phyloP scores from a whole-genome alignment of 352 stramenopile species.

The Phytopythium mirpurense region DNA sequence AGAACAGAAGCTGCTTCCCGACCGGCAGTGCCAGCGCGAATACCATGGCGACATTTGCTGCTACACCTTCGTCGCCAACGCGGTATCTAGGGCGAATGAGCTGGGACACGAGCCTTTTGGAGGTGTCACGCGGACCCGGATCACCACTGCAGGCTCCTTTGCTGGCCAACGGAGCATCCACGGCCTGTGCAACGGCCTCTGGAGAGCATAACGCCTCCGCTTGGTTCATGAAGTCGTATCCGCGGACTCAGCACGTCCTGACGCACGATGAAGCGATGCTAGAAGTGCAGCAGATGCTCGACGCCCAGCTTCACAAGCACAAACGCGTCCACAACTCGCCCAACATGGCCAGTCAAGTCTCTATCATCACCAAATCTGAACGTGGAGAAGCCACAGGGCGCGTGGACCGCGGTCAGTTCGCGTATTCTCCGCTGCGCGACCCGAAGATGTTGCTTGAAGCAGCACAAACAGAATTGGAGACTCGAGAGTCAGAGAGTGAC shows the following conservation, averaged over 20 bases:
- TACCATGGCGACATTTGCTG: neutral
- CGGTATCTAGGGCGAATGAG: conserved; percentile 45
- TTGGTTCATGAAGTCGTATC: conserved; percentile 2
- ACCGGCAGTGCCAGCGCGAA: neutral
- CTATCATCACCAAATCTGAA: neutral
- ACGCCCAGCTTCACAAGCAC: conserved; percentile 24
- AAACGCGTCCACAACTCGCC: conserved; percentile 10
- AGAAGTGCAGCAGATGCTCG: conserved; percentile 46
- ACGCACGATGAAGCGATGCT: conserved; percentile 36
- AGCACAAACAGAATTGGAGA: conserved; percentile 11
- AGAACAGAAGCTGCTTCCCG: neutral
- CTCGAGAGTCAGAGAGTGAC: conserved; percentile 15
- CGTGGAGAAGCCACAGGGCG: neutral
- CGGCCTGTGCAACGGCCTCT: neutral
- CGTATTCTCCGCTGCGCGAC: conserved; percentile 39
- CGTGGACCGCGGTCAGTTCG: conserved; percentile 12
- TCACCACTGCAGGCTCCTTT: neutral
- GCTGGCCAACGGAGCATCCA: too few relatives aligned
- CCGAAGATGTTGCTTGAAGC: conserved; percentile 23
- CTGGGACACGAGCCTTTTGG: conserved; percentile 49
- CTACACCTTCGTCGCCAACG: conserved; percentile 9
- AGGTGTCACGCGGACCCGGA: conserved; percentile 4
- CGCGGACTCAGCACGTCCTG: conserved; percentile 9
- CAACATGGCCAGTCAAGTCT: neutral
- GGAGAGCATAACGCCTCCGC: too few relatives aligned